These are phyloP conservation scores for Earliella scabrosa DNA, from an alignment of 1,284 basidiomycete species.

Conservation along the genomic window DNA sequence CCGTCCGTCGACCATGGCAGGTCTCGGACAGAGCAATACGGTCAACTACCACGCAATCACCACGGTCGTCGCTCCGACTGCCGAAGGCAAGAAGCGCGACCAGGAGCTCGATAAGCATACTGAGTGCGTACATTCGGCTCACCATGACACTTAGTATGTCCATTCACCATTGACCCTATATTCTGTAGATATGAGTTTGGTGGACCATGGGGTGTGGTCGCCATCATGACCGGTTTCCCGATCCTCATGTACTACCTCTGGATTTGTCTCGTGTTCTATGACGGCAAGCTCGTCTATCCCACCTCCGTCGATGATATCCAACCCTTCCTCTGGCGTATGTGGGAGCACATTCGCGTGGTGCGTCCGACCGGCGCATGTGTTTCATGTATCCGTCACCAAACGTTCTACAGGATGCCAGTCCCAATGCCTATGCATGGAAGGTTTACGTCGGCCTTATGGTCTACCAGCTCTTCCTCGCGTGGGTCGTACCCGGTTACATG, in stretches of 20 bases:
- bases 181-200: conserved; percentile 90
- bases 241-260: conserved; percentile 97
- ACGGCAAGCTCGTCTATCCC: conserved; percentile 85
- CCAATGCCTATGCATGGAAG: conserved; percentile 86
- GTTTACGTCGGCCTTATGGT: conserved; percentile 90
- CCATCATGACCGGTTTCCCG: conserved; percentile 96
- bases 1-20: too few relatives aligned
- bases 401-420: conserved; percentile 81
- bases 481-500: conserved; percentile 88
- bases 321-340: conserved; percentile 87
- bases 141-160: not conserved
- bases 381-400: too few relatives aligned
- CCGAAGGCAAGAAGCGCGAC: conserved; percentile 73
- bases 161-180: conserved; percentile 2
- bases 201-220: conserved; percentile 88
- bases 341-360: conserved; percentile 80
- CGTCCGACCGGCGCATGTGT: conserved; percentile 36
- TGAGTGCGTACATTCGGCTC: conserved; percentile 61
- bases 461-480: conserved; percentile 91
- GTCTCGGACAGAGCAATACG: too few relatives aligned
- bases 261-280: conserved; percentile 97
- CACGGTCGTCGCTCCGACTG: conserved; percentile 47
- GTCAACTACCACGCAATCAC: too few relatives aligned
- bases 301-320: conserved; percentile 71
- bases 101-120: conserved; percentile 77